A percentile compares a stretch with the other conserved stretches of the same genome.
phyloP scores from a whole-genome alignment of 495 filamentous ascomycete genomes.

The Polyplosphaeria fusca region DNA sequence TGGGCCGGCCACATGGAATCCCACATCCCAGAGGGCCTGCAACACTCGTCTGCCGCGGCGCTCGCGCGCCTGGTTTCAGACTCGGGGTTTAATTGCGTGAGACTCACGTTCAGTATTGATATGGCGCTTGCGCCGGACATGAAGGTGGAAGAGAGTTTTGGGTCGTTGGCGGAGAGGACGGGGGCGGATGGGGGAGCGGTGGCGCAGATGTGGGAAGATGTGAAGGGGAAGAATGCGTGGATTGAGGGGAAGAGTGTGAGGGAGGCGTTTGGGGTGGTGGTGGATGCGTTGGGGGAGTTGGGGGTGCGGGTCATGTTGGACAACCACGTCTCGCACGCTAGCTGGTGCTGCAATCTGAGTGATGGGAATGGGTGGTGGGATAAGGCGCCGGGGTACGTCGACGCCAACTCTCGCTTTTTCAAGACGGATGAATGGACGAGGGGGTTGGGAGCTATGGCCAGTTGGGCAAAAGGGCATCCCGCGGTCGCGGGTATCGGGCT shows the following conservation, averaged over 20 bases:
- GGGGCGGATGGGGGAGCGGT: constrained; percentile 38
- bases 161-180: constrained; percentile 39
- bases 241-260: constrained; percentile 38
- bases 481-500: constrained; percentile 49
- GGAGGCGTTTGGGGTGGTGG: constrained; percentile 43
- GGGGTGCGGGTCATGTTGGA: constrained; percentile 50
- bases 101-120: constrained; percentile 53
- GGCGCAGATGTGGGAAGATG: constrained; percentile 37
- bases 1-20: constrained; percentile 48
- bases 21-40: constrained; percentile 50
- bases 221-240: constrained; percentile 46
- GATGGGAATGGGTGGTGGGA: constrained; percentile 58
- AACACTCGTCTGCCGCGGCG: constrained; percentile 46
- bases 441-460: constrained; percentile 38
- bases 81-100: constrained; percentile 54
- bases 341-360: constrained; percentile 50
- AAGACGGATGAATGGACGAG: constrained; percentile 46
- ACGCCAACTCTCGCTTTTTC: constrained; percentile 43
- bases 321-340: constrained; percentile 51
- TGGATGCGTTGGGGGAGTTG: constrained; percentile 43
- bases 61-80: constrained; percentile 45
- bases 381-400: constrained; percentile 45
- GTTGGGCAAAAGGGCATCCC: constrained; percentile 41
- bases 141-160: constrained; percentile 44
- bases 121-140: constrained; percentile 46